phyloP scores from a whole-genome alignment of 2,329 filamentous ascomycete genomes.

The Tolypocladium nubicola region DNA sequence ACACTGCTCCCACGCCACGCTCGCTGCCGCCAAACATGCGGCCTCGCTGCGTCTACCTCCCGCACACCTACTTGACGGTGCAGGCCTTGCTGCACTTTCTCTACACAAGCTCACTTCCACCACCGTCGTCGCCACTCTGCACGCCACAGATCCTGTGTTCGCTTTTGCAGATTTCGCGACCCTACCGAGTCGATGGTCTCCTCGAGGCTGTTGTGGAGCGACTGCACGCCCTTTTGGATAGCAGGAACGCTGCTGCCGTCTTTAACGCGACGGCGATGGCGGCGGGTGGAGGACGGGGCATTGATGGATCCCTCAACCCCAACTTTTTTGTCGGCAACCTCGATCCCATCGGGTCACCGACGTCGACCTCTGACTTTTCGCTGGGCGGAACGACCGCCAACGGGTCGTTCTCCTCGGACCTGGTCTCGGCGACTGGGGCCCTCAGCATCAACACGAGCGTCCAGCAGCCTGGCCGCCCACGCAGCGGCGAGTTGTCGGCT shows the following conservation, averaged over 20 bases:
- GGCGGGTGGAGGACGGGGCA: conserved; percentile 79
- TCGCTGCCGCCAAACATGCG: conserved; percentile 52
- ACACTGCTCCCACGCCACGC: conserved; percentile 45
- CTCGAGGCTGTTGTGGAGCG: conserved; percentile 88
- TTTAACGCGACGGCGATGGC: conserved; percentile 99
- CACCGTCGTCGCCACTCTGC: conserved; percentile 65
- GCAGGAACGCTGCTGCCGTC: conserved; percentile 86
- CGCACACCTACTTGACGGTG: conserved; percentile 81
- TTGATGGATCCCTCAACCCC: conserved; percentile 55
- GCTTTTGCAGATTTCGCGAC: conserved; percentile 81
- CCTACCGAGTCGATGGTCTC: conserved; percentile 86
- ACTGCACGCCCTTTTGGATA: conserved; percentile 80
- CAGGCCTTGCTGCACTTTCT: conserved; percentile 86
- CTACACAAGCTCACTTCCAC: conserved; percentile 82
- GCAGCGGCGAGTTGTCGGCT: conserved; percentile 38
- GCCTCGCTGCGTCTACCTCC: conserved; percentile 81
- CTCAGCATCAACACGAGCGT: conserved; percentile 40
- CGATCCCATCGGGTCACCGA: conserved; percentile 28
- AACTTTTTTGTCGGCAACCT: conserved; percentile 47
- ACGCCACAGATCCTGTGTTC: conserved; percentile 95
- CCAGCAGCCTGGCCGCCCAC: conserved; percentile 22
- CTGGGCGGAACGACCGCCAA: conserved; percentile 17
- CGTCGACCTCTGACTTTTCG: conserved; percentile 22
- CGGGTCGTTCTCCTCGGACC: conserved; percentile 17
- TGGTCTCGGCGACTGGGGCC: conserved; percentile 23